Conservation (phyloP, 1,284 basidiomycete species). For the Ceratorhiza oryzae-sativae region DNA sequence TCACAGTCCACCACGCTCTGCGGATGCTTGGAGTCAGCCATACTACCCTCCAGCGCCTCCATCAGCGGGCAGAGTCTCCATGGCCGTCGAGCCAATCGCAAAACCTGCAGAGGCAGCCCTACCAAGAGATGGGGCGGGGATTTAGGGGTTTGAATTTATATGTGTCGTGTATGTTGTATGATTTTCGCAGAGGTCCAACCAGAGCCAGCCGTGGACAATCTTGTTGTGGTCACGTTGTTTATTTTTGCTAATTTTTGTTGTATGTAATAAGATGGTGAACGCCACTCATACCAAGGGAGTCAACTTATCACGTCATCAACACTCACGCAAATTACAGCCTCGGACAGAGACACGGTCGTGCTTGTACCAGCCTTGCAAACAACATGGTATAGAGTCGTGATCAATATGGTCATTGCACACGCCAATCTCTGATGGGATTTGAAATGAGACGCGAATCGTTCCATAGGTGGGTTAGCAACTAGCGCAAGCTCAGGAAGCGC, state of each 20-base stretch:
- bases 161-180: background rate
- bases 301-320: too few relatives aligned
- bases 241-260: background rate
- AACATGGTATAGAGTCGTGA: too few relatives aligned
- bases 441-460: too few relatives aligned
- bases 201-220: background rate
- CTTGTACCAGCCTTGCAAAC: too few relatives aligned
- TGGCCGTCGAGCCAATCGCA: conserved; percentile 17
- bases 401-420: too few relatives aligned
- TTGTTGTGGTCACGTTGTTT: background rate
- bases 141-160: background rate
- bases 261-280: too few relatives aligned
- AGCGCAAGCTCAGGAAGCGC: too few relatives aligned
- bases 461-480: too few relatives aligned
- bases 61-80: background rate
- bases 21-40: conserved; percentile 5
- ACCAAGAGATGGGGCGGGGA: background rate
- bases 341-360: too few relatives aligned
- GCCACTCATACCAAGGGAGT: too few relatives aligned
- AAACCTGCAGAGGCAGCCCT: conserved; percentile 12
- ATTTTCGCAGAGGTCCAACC: background rate
- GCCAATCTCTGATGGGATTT: too few relatives aligned
- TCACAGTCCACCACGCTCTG: background rate
- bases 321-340: too few relatives aligned
- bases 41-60: conserved; percentile 11